Percentiles rank a stretch among this genome's conserved stretches.
These are phyloP conservation scores for Colletotrichum coccodes DNA, from an alignment of 2,329 filamentous ascomycete genomes.

Conservation along the genomic window DNA sequence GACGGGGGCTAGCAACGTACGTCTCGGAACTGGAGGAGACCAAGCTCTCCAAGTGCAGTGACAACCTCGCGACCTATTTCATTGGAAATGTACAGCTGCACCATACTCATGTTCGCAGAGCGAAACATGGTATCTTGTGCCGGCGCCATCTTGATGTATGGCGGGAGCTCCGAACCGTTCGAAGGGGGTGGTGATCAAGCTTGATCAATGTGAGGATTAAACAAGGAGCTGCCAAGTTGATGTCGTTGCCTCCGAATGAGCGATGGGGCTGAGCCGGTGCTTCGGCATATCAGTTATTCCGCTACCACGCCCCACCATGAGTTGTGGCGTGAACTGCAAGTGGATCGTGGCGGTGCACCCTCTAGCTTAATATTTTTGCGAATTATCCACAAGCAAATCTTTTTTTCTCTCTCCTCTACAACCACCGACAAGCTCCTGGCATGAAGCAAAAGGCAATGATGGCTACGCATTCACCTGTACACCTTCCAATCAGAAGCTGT, in stretches of 20 bases:
- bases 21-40: conserved; percentile 96
- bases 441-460: neutral
- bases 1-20: conserved; percentile 63
- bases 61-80: conserved; percentile 99
- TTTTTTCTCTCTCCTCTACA: neutral
- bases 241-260: conserved; percentile 33
- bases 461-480: neutral
- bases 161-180: conserved; percentile 34
- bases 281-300: conserved; percentile 9
- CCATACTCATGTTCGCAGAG: conserved; percentile 99
- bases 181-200: conserved; percentile 28
- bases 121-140: conserved; percentile 95
- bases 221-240: conserved; percentile 34
- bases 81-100: conserved; percentile 98
- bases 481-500: neutral
- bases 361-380: conserved; percentile 20
- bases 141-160: conserved; percentile 65
- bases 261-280: conserved; percentile 10
- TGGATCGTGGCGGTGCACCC: conserved; percentile 22
- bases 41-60: conserved; percentile 94
- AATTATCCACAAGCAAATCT: neutral
- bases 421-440: neutral
- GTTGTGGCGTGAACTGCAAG: conserved; percentile 10
- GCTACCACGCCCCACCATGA: rapidly evolving
- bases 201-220: conserved; percentile 29